Base-by-base conservation (phyloP, 768 basidiomycete genomes). In the Tylopilus sp. region DNA sequence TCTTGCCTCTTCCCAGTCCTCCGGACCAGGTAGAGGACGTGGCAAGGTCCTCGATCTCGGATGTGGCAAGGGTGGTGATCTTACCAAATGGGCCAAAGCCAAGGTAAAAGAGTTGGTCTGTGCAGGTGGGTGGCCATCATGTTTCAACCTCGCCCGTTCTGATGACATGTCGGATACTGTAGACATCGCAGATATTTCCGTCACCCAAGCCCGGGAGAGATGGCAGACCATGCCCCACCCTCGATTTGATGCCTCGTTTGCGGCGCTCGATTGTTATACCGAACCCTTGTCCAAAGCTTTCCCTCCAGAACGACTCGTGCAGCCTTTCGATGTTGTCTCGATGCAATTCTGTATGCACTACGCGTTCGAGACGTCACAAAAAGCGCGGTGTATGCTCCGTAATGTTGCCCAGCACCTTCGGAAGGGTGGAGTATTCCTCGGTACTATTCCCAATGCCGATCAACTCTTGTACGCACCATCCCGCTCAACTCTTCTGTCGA, bases 261-360 rank as follows among this genome's bases (percentile, higher is more conserved):
- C 82, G 49, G 80, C 92, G 13, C 69, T 95, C 25, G 97, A 99
- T 68, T 98, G 95, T 69, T 99, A 91, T 65, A 75, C 79, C 11
- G 77, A 87, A 56, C 74, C 86, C 3, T 74, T 98, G 35, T 75
- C 81, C 17, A 80, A 80, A 44, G 84, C 76, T n/a, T 80, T 98
- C 44, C 70, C 85, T 4, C 79, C 80, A 1, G 75, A 77, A 17
- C 72, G 77, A 54, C 77, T 91, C 22, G 73, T 71, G 0, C 76
- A 78, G 26, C 85, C 85, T 6, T 97, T 97, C 64, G 97, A 98
- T 63, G 91, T 93, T 50, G 93, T 98, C 6, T 91, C 92, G 3
- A 91, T 98, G 92, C 97, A 99, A 66, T 99, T 99, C 68, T 98
- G 97, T 70, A 98, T 99, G 91, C 97, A 99, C 68, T 98, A 99